Evolutionary conservation across 176 grass and related monocot genomes (phyloP).

Genomic region (Alloteropsis semialata): DNA sequence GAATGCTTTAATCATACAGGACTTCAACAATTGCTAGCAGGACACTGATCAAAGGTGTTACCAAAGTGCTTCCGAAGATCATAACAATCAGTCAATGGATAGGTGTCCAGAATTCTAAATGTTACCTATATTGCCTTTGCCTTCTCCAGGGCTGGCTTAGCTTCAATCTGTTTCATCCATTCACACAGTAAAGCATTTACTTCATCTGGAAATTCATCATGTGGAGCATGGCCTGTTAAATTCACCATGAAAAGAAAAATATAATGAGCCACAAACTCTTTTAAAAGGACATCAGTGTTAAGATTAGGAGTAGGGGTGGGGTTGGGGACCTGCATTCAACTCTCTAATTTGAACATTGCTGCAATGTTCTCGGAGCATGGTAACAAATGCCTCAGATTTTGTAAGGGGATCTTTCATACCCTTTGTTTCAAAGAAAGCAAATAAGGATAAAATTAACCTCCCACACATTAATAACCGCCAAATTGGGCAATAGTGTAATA

Average conservation of each 20-base stretch:
- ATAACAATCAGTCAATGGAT: conserved; percentile 3
- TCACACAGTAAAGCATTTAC: conserved; percentile 66
- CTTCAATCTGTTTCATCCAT: conserved; percentile 56
- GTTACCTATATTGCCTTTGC: conserved; percentile 41
- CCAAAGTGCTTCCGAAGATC: not conserved
- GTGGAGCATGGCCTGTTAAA: conserved; percentile 74
- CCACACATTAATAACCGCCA: conserved; percentile 20
- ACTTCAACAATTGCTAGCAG: not conserved
- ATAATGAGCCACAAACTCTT: not conserved
- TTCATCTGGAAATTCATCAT: conserved; percentile 85
- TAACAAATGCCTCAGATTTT: conserved; percentile 68
- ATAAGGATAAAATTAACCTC: conserved; percentile 14
- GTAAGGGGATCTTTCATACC: conserved; percentile 82
- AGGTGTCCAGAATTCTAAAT: not conserved
- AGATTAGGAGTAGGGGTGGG: not conserved
- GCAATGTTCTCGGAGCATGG: conserved; percentile 75
- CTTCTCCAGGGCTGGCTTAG: conserved; percentile 36
- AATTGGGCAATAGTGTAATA: conserved; percentile 20
- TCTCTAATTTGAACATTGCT: conserved; percentile 55
- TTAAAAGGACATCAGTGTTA: not conserved
- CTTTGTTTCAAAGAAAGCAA: conserved; percentile 35
- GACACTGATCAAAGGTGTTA: conserved; percentile 19
- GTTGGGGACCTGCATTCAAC: conserved; percentile 81
- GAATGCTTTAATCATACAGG: not conserved
- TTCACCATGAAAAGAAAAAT: not conserved